These are phyloP conservation scores for Meyerozyma carpophila DNA, from an alignment of 1,139 yeast genomes.

Conservation along the genomic window DNA sequence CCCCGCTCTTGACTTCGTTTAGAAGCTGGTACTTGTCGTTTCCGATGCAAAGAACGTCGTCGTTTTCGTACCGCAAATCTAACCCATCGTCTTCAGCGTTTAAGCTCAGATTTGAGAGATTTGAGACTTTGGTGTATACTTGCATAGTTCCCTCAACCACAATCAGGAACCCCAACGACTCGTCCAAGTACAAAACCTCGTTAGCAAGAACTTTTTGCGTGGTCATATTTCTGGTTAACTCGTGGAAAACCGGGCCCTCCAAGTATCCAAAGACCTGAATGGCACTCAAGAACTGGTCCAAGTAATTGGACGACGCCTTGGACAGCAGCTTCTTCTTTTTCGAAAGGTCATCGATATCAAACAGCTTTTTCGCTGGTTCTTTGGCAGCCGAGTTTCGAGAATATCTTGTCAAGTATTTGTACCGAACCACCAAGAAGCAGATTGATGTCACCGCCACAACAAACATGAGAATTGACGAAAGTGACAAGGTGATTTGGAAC, in stretches of 20 bases:
- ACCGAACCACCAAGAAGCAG: constrained; percentile 30
- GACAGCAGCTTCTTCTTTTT: constrained; percentile 21
- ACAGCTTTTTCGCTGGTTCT: constrained; percentile 5
- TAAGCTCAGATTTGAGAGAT: constrained; percentile 7
- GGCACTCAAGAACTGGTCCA: constrained; percentile 87
- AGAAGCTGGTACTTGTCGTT: constrained; percentile 65
- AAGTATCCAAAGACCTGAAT: constrained; percentile 91
- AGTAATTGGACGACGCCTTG: constrained; percentile 38
- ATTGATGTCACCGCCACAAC: constrained; percentile 15
- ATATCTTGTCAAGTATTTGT: constrained; percentile 34
- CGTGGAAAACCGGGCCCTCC: constrained; percentile 87
- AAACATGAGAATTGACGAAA: constrained; percentile 25
- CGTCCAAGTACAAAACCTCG: constrained; percentile 69
- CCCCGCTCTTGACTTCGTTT: constrained; percentile 81
- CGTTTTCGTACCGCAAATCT: constrained; percentile 27
- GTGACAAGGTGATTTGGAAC: constrained; percentile 29
- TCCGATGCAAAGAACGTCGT: constrained; percentile 40
- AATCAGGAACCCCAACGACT: constrained; percentile 73
- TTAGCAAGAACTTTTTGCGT: constrained; percentile 78
- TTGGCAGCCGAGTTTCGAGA: constrained; percentile 21
- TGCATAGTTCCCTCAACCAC: constrained; percentile 93
- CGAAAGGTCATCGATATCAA: constrained; percentile 10
- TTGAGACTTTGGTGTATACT: constrained; percentile 59
- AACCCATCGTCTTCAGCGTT: constrained; percentile 13
- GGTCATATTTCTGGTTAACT: constrained; percentile 84